Evolutionary conservation across 2,329 filamentous ascomycete genomes (phyloP).

Genomic region (Rhexocercosporidium sp.): DNA sequence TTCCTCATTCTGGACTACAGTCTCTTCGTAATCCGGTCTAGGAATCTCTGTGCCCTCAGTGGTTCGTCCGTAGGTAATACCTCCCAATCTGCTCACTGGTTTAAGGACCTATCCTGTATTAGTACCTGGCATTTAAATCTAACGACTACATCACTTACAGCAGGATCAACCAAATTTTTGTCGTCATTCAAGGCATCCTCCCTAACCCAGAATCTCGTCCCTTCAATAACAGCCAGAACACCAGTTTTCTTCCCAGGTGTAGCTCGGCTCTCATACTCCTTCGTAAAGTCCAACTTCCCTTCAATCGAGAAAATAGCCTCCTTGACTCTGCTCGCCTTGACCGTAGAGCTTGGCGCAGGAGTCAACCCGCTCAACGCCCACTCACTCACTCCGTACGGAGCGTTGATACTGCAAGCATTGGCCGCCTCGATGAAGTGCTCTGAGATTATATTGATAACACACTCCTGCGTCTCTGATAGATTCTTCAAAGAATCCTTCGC

Average conservation of each 20-base stretch:
- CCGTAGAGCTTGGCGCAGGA: conserved; percentile 67
- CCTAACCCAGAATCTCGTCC: conserved; percentile 84
- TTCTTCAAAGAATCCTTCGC: conserved; percentile 84
- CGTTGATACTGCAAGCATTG: conserved; percentile 79
- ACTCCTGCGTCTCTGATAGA: conserved; percentile 73
- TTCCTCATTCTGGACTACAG: conserved; percentile 56
- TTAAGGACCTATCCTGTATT: conserved; percentile 61
- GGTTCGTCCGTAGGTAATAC: conserved; percentile 80
- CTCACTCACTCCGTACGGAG: conserved; percentile 77
- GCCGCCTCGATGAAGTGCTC: conserved; percentile 88
- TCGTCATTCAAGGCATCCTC: conserved; percentile 88
- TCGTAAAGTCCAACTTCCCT: conserved; percentile 74
- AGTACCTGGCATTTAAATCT: conserved; percentile 17
- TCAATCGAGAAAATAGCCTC: conserved; percentile 87
- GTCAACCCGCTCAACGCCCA: conserved; percentile 81
- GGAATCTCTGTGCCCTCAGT: conserved; percentile 75
- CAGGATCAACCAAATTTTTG: conserved; percentile 73
- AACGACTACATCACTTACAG: conserved; percentile 49
- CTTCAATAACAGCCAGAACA: conserved; percentile 79
- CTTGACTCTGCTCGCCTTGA: conserved; percentile 73
- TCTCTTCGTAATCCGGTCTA: conserved; percentile 56
- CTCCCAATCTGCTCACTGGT: conserved; percentile 80
- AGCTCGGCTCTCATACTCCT: conserved; percentile 76
- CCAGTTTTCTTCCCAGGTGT: conserved; percentile 76
- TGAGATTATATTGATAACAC: conserved; percentile 84